Evolutionary conservation across 2,329 filamentous ascomycete genomes (phyloP), one percentile per base, ranked within the genome.

Genomic region (Cadophora gregata): DNA sequence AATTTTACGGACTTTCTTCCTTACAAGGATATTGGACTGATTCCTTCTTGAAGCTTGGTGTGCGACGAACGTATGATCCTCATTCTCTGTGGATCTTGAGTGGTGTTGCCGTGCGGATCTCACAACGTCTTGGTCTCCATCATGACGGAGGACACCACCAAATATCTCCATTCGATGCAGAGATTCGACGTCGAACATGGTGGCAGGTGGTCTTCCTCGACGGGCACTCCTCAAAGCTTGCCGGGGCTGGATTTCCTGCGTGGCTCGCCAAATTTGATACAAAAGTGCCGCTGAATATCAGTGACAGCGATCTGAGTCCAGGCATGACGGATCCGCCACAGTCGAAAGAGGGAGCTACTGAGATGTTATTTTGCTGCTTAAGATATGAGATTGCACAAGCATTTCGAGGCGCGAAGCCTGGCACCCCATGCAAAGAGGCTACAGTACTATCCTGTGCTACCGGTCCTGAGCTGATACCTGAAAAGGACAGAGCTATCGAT

Each of bases 131-230:
- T 47, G 83, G 84, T 1, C 75, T 85, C 12, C 83, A 85, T 71
- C 78, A 80, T 7, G 83, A 85, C 56, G 72, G 73, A n/a, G 69
- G 70, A 36, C 69, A 65, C 31, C 69, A 71, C 71, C 80, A 78
- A 4, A 76, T 76, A 9, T 73, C 73, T 3, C 81, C 84, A 0
- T 90, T 86, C 67, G 83, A 89, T 67, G 82, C 83, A 2, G 85
- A 90, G 75, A 84, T 89, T 77, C 82, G 88, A 33, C 82, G 88
- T 21, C 82, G 88, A 2, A 76, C 89, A 0, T 90, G 88, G 85
- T 86, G 86, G 79, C 85, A 89, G 68, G 81, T 90, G 21, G 77
- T 88, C 36, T 82, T 87, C n/a, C 80, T 89, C 1, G 88, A 90
- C 71, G 80, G 85, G 16, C 83, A 84, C 24, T 82, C 82, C 1